phyloP scores from a whole-genome alignment of 495 filamentous ascomycete species.

The Penicillium lagena region DNA sequence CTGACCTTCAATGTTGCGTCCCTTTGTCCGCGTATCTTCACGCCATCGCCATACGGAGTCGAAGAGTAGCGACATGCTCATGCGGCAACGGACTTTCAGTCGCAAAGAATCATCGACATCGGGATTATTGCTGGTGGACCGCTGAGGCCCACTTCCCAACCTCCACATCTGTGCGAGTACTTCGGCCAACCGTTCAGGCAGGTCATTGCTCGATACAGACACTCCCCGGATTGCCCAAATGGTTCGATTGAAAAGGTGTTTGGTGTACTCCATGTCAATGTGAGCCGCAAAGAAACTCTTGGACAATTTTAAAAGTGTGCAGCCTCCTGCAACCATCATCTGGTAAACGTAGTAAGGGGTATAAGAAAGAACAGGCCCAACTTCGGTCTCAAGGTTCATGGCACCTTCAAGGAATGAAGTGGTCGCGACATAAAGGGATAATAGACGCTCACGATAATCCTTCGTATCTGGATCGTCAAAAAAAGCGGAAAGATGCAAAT shows the following conservation, averaged over 20 bases:
- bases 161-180: constrained; percentile 92
- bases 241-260: constrained; percentile 65
- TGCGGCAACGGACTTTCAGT: constrained; percentile 79
- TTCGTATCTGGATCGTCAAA: constrained; percentile 73
- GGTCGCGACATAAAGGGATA: constrained; percentile 70
- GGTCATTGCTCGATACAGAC: constrained; percentile 76
- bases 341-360: constrained; percentile 84
- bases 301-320: constrained; percentile 77
- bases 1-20: constrained; percentile 66
- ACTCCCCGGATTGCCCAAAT: constrained; percentile 72
- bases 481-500: constrained; percentile 80
- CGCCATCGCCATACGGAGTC: constrained; percentile 94
- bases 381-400: constrained; percentile 51
- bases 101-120: constrained; percentile 65
- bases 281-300: constrained; percentile 70
- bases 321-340: constrained; percentile 85
- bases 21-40: constrained; percentile 75
- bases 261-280: constrained; percentile 70
- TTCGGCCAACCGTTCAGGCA: constrained; percentile 79
- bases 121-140: constrained; percentile 19
- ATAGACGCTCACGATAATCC: constrained; percentile 71
- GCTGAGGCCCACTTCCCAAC: constrained; percentile 49
- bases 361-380: constrained; percentile 53
- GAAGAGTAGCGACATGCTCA: constrained; percentile 90
- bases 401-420: constrained; percentile 68